Conservation (phyloP, 2,329 filamentous ascomycete genomes). For the Fusarium albosuccineum region DNA sequence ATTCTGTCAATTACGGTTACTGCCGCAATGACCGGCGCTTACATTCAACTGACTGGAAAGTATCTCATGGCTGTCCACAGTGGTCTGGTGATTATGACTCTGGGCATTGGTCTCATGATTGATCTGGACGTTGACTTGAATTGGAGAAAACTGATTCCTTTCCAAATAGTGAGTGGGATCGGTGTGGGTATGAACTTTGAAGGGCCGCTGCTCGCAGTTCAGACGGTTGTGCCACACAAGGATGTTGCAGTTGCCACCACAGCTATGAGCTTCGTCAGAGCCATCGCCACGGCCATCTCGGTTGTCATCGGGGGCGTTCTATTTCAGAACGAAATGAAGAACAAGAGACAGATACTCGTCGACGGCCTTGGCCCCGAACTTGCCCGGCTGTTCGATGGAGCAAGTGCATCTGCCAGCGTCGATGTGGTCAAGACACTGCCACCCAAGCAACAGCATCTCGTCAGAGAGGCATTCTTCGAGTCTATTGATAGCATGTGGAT, state of each 20-base stretch:
- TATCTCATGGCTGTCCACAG: constrained; percentile 68
- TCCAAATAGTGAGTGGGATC: constrained; percentile 70
- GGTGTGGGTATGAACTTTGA: constrained; percentile 75
- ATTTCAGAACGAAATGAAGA: constrained; percentile 77
- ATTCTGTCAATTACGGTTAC: constrained; percentile 62
- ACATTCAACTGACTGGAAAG: constrained; percentile 67
- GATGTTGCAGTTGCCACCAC: constrained; percentile 75
- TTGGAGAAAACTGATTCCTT: constrained; percentile 63
- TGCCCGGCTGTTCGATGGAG: constrained; percentile 64
- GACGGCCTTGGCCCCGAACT: constrained; percentile 60
- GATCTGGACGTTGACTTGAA: constrained; percentile 65
- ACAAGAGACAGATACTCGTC: constrained; percentile 59
- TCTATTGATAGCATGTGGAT: constrained; percentile 47
- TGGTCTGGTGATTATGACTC: constrained; percentile 66
- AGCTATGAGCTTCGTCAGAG: constrained; percentile 72
- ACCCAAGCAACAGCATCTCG: constrained; percentile 34
- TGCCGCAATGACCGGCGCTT: constrained; percentile 57
- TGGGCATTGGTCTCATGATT: constrained; percentile 71
- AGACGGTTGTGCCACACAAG: constrained; percentile 69
- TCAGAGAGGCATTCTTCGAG: constrained; percentile 44
- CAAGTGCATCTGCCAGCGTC: constrained; percentile 69
- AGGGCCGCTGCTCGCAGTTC: constrained; percentile 72
- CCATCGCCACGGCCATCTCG: constrained; percentile 72
- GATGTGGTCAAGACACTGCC: constrained; percentile 57
- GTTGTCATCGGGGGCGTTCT: constrained; percentile 78